Conservation (phyloP, 2,329 filamentous ascomycete species). For the Pseudogymnoascus sp. region DNA sequence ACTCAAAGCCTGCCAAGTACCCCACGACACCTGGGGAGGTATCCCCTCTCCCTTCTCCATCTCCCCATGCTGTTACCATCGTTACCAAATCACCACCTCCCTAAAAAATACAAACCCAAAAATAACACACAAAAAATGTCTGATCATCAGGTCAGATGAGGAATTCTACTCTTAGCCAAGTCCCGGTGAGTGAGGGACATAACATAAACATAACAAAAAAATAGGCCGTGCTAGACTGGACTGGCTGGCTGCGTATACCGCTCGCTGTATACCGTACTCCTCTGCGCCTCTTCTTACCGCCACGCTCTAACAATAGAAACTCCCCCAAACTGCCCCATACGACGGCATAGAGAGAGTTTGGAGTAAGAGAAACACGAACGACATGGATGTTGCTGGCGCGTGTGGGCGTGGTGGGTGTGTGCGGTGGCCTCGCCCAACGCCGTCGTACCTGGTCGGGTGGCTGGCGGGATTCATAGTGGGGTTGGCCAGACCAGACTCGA, state of each 20-base stretch:
- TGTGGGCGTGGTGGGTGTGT: neutral
- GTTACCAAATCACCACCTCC: neutral
- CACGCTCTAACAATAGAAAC: constrained; percentile 1
- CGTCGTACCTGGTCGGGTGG: constrained; percentile 1
- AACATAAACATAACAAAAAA: neutral
- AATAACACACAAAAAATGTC: neutral
- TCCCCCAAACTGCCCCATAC: neutral
- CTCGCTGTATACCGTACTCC: neutral
- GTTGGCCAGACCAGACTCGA: neutral
- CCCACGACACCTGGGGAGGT: neutral
- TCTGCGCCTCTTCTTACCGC: neutral
- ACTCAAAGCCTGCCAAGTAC: neutral
- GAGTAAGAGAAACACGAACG: neutral
- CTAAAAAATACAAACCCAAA: neutral
- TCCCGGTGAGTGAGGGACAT: neutral
- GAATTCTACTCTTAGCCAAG: neutral
- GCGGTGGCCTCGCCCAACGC: neutral
- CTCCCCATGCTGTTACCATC: neutral
- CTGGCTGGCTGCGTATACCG: no score
- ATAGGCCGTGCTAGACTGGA: neutral
- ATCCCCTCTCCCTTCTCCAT: neutral
- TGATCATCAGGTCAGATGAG: constrained; percentile 5
- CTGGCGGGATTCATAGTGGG: neutral
- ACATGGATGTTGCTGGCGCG: neutral
- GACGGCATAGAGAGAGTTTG: neutral